Evolutionary conservation across 2,329 filamentous ascomycete genomes (phyloP).

Genomic region (Pseudocercospora pini-densiflorae): DNA sequence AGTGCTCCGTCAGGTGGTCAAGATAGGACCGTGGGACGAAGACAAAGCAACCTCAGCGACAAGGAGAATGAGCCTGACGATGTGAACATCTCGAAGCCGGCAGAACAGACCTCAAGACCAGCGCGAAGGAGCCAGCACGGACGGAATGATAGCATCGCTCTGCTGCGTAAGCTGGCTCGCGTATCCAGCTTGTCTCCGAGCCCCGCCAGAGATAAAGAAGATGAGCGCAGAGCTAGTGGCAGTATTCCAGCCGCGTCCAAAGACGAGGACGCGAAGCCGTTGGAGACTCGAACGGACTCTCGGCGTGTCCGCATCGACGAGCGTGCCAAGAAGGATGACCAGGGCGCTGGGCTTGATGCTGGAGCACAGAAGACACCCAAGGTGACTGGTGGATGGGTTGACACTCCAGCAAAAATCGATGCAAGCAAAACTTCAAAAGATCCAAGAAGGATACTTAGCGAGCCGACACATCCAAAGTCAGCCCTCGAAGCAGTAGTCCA

Average conservation of each 20-base stretch:
- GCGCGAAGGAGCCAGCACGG: conserved; percentile 30
- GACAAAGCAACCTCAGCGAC: conserved; percentile 19
- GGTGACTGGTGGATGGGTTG: not conserved
- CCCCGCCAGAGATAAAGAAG: conserved; percentile 38
- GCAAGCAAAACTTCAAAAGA: not conserved
- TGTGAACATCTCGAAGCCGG: not conserved
- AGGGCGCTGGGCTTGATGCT: not conserved
- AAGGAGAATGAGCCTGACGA: conserved; percentile 16
- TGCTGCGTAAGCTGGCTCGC: conserved; percentile 52
- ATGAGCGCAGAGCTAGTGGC: not conserved
- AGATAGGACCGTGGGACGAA: conserved; percentile 12
- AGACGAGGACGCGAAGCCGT: not conserved
- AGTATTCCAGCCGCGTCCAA: not conserved
- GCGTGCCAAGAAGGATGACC: conserved; percentile 14
- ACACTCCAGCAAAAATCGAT: conserved; percentile 9
- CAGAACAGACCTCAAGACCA: not conserved
- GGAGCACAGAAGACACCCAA: not conserved
- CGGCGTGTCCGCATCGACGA: conserved; percentile 19
- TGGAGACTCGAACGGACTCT: conserved; percentile 10
- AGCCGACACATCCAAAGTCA: conserved; percentile 35
- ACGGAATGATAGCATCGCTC: conserved; percentile 50
- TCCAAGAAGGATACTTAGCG: conserved; percentile 16
- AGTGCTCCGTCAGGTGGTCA: conserved; percentile 18
- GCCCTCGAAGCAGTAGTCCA: conserved; percentile 48
- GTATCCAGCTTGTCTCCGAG: conserved; percentile 53